Conservation (phyloP, 164 flowering plant genomes). For the Sedum album region DNA sequence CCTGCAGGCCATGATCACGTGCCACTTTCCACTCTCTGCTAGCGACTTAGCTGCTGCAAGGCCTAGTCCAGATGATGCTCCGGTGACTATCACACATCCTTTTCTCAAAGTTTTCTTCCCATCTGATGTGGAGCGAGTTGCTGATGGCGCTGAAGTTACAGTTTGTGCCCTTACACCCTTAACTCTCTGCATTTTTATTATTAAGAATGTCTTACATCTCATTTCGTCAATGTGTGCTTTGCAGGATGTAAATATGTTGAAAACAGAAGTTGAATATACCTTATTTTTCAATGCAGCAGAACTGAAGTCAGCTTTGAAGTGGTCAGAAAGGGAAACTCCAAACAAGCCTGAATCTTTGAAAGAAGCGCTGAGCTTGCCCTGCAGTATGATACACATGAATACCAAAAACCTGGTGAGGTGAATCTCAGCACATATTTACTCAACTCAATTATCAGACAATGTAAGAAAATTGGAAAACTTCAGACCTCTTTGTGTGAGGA, state of each 20-base stretch:
- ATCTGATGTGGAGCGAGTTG: slow-evolving; percentile 33
- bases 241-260: not conserved
- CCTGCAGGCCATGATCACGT: slow-evolving; percentile 90
- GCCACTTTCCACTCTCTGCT: slow-evolving; percentile 91
- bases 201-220: not conserved
- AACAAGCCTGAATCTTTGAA: slow-evolving; percentile 53
- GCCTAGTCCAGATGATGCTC: slow-evolving; percentile 94
- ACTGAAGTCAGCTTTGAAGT: slow-evolving; percentile 45
- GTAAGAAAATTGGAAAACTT: slow-evolving; percentile 18
- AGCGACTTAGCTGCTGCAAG: slow-evolving; percentile 86
- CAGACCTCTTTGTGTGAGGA: slow-evolving; percentile 11
- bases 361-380: slow-evolving; percentile 44
- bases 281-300: slow-evolving; percentile 37
- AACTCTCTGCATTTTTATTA: not conserved
- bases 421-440: not conserved
- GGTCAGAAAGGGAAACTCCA: slow-evolving; percentile 54
- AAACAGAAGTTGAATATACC: slow-evolving; percentile 24
- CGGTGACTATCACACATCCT: slow-evolving; percentile 73
- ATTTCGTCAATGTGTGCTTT: not conserved
- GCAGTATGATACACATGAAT: slow-evolving; percentile 6
- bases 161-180: slow-evolving; percentile 58
- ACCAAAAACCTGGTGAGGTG: not conserved
- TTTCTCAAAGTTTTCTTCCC: slow-evolving; percentile 85
- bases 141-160: slow-evolving; percentile 45
- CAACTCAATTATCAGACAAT: not conserved